These are phyloP conservation scores for Rhododendron ovatum DNA, from an alignment of 148 eudicot genomes.

Conservation along the genomic window DNA sequence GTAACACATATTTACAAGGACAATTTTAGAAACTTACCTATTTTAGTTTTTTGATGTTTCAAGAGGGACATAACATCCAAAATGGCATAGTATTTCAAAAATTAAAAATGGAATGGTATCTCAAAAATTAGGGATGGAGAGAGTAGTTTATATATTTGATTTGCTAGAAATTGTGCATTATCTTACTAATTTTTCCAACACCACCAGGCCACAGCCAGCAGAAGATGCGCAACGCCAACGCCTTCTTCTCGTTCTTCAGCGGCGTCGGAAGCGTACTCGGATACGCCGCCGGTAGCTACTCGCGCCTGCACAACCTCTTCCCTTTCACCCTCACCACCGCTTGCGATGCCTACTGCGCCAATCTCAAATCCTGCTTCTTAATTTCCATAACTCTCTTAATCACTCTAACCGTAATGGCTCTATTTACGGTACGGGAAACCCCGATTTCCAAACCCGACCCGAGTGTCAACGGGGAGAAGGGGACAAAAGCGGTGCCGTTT, in stretches of 20 bases:
- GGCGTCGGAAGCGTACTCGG: slow-evolving; percentile 70
- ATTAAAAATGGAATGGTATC: too few species aligned
- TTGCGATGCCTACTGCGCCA: slow-evolving; percentile 69
- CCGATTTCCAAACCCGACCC: not conserved
- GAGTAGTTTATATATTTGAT: too few species aligned
- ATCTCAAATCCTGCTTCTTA: slow-evolving; percentile 65
- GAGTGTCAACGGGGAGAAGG: not conserved
- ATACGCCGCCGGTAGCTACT: slow-evolving; percentile 63
- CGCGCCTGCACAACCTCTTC: slow-evolving; percentile 28
- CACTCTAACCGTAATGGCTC: slow-evolving; percentile 29
- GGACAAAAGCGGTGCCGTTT: slow-evolving; percentile 20
- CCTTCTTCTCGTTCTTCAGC: slow-evolving; percentile 66
- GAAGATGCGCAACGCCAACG: slow-evolving; percentile 45
- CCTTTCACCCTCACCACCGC: slow-evolving; percentile 56
- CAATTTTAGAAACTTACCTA: too few species aligned
- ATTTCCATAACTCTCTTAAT: slow-evolving; percentile 44
- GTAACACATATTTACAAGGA: too few species aligned
- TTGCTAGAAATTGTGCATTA: too few species aligned
- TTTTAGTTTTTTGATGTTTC: too few species aligned
- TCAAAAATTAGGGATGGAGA: too few species aligned
- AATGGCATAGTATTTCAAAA: too few species aligned
- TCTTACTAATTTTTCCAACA: not conserved
- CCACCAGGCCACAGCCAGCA: slow-evolving; percentile 26
- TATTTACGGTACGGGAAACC: slow-evolving; percentile 31
- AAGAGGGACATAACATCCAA: too few species aligned